Conservation (phyloP, 2,329 filamentous ascomycete species). For the Aspergillus viridinutans region DNA sequence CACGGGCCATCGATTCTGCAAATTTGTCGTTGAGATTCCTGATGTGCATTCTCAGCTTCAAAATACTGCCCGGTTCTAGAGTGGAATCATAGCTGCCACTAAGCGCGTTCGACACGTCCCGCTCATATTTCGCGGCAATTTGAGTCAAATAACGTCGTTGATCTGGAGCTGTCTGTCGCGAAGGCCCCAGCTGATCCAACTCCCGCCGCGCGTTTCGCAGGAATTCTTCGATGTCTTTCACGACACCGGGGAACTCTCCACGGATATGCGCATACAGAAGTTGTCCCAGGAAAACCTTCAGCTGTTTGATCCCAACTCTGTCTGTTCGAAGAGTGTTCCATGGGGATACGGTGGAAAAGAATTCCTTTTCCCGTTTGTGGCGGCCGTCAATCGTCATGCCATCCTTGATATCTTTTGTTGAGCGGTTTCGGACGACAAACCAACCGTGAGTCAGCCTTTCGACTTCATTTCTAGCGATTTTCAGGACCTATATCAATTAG, state of each 20-base stretch:
- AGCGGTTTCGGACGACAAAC: conserved; percentile 24
- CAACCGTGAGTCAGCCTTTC: conserved; percentile 22
- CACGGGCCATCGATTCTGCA: conserved; percentile 1
- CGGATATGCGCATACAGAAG: conserved; percentile 21
- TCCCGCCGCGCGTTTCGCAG: conserved; percentile 20
- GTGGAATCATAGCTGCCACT: conserved; percentile 10
- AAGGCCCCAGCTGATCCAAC: conserved; percentile 11
- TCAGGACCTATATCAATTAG: conserved; percentile 8
- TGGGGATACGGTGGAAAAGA: conserved; percentile 8
- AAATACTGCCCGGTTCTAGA: conserved; percentile 3
- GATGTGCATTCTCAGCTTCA: conserved; percentile 17
- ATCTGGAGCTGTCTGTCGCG: conserved; percentile 11
- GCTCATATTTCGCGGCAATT: conserved; percentile 10
- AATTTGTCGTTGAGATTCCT: conserved; percentile 12
- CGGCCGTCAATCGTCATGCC: conserved; percentile 30
- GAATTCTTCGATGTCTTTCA: conserved; percentile 11
- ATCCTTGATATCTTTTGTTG: conserved; percentile 19
- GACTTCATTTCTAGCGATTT: conserved; percentile 13
- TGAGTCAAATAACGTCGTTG: conserved; percentile 17
- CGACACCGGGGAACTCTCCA: conserved; percentile 13
- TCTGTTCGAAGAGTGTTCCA: conserved; percentile 16
- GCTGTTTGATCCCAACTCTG: conserved; percentile 13
- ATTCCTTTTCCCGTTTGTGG: conserved; percentile 12
- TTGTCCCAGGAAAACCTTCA: conserved; percentile 15
- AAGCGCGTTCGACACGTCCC: conserved; percentile 10